Percentiles rank a stretch among this genome's conserved stretches.
These are phyloP conservation scores for Apiospora malaysiana DNA, from an alignment of 2,329 filamentous ascomycete species.

Conservation along the genomic window DNA sequence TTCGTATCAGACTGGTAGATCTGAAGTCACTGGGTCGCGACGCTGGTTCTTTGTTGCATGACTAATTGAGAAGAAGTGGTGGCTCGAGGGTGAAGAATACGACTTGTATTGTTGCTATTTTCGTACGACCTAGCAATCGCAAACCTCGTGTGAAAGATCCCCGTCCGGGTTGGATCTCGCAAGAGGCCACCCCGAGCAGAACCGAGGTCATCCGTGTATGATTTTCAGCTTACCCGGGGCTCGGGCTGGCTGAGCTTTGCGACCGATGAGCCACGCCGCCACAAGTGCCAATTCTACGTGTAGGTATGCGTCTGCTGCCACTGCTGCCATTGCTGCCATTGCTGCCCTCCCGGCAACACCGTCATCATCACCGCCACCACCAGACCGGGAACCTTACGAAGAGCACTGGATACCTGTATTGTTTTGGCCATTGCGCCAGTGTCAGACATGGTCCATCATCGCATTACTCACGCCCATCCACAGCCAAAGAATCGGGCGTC, in stretches of 20 bases:
- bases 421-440: slow-evolving; percentile 14
- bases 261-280: slow-evolving; percentile 13
- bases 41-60: not conserved
- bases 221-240: slow-evolving; percentile 4
- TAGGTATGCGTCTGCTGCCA: not conserved
- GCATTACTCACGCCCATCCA: not conserved
- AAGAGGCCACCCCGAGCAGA: not conserved
- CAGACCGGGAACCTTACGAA: not conserved
- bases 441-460: slow-evolving; percentile 3
- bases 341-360: too few relatives aligned
- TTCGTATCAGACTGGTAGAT: not conserved
- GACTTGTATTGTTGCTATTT: slow-evolving; percentile 6
- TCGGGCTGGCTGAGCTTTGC: slow-evolving; percentile 5
- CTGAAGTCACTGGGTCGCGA: not conserved
- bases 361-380: slow-evolving; percentile 1
- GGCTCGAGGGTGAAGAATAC: not conserved
- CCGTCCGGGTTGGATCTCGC: not conserved
- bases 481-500: not conserved
- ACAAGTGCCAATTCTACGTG: not conserved
- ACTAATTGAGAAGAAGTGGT: not conserved
- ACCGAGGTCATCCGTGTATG: not conserved
- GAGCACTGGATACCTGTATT: not conserved
- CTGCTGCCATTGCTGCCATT: not conserved
- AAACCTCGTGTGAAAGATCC: slow-evolving; percentile 1
- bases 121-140: not conserved